Evolutionary conservation across 768 basidiomycete species (phyloP).

Genomic region (Gautieria morchelliformis): DNA sequence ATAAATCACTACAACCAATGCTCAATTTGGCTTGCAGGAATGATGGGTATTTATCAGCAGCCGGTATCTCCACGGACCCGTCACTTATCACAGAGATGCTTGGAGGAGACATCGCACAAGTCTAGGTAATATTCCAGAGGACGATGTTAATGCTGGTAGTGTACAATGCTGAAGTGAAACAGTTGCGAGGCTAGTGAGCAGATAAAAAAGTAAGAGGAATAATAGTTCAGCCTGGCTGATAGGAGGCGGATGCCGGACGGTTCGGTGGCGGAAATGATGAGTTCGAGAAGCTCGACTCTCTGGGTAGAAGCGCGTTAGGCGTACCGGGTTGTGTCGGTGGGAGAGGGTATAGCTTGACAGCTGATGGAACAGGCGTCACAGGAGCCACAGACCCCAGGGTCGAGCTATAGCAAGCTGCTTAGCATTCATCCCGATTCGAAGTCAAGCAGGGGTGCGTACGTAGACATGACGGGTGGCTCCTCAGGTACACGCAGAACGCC

Average conservation of each 20-base stretch:
- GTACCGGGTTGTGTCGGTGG: not conserved
- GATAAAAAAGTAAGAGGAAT: not conserved
- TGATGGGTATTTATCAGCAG: constrained; percentile 36
- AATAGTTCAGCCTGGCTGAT: not conserved
- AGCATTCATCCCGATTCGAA: not conserved
- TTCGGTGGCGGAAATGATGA: not conserved
- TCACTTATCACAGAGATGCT: constrained; percentile 27
- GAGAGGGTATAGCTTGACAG: not conserved
- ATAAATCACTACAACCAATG: not conserved
- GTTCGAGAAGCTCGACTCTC: not conserved
- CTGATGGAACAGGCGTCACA: not conserved
- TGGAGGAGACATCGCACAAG: not conserved
- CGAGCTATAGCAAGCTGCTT: not conserved
- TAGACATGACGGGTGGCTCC: not conserved
- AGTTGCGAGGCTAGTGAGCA: not conserved
- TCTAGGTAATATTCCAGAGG: not conserved
- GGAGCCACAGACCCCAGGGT: not conserved
- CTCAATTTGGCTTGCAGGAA: constrained; percentile 30
- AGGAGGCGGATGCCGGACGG: not conserved
- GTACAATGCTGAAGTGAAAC: not conserved
- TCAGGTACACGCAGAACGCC: constrained; percentile 31
- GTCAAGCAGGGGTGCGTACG: not conserved
- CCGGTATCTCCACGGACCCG: constrained; percentile 32
- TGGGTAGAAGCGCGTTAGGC: not conserved
- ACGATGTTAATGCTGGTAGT: not conserved